Conservation (phyloP, 345 rosid species). For the Barbarea vulgaris region DNA sequence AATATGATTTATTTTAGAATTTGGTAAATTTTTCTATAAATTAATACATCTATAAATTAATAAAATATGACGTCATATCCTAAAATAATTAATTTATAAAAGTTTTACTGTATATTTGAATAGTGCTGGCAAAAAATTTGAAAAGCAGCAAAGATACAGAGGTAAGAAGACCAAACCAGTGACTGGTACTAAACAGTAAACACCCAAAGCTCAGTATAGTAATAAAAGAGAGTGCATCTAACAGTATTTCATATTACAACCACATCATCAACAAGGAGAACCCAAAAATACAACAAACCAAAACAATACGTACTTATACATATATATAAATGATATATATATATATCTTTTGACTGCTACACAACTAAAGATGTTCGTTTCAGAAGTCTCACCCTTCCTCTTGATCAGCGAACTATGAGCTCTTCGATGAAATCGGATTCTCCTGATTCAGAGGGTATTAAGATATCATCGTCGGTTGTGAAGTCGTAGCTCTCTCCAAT, state of each 20-base stretch:
- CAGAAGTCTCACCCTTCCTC: slow-evolving; percentile 6
- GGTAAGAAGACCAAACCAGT: slow-evolving; percentile 26
- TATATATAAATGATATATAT: background rate
- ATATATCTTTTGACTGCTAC: slow-evolving; percentile 23
- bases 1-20: too few relatives aligned
- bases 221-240: slow-evolving; percentile 23
- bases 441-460: slow-evolving; percentile 63
- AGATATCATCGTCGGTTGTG: slow-evolving; percentile 66
- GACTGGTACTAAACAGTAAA: slow-evolving; percentile 20
- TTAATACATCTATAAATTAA: too few relatives aligned
- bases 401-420: slow-evolving; percentile 65
- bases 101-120: background rate
- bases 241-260: slow-evolving; percentile 21
- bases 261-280: slow-evolving; percentile 22
- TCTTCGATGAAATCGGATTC: slow-evolving; percentile 63
- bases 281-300: slow-evolving; percentile 8
- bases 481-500: slow-evolving; percentile 84
- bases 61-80: too few relatives aligned
- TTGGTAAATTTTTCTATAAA: too few relatives aligned
- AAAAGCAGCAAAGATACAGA: background rate
- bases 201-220: slow-evolving; percentile 25
- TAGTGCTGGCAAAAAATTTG: slow-evolving; percentile 18
- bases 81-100: too few relatives aligned
- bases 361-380: slow-evolving; percentile 27
- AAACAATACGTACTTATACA: slow-evolving; percentile 25